These are phyloP conservation scores for Zopfochytrium polystomum DNA, from an alignment of 371 early-diverging fungal genomes.

Conservation along the genomic window DNA sequence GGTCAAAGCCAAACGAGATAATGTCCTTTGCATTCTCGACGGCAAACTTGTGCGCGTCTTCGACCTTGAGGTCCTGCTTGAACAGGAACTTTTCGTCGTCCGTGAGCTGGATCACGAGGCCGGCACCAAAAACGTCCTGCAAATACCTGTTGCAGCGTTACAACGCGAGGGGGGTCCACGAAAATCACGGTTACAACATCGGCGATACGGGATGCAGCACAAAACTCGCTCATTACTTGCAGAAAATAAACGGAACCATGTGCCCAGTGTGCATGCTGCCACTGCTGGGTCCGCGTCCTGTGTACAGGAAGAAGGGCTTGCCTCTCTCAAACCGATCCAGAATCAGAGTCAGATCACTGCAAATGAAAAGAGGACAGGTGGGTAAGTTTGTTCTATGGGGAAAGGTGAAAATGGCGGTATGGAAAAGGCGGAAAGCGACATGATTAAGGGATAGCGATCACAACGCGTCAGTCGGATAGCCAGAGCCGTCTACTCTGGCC, in stretches of 20 bases:
- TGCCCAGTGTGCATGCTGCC: slow-evolving; percentile 99
- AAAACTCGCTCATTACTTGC: slow-evolving; percentile 69
- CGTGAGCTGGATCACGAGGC: slow-evolving; percentile 98
- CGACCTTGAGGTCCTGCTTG: slow-evolving; percentile 86
- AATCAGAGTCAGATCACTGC: slow-evolving; percentile 85
- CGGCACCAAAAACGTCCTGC: slow-evolving; percentile 96
- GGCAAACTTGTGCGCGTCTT: slow-evolving; percentile 78
- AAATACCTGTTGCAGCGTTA: slow-evolving; percentile 64
- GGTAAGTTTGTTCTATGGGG: neutral
- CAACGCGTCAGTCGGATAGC: too few relatives aligned
- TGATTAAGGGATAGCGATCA: too few relatives aligned
- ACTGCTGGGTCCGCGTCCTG: slow-evolving; percentile 98
- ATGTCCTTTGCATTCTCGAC: slow-evolving; percentile 95
- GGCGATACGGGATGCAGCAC: neutral
- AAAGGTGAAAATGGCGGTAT: too few relatives aligned
- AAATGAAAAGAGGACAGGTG: neutral
- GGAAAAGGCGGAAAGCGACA: too few relatives aligned
- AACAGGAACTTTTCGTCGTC: slow-evolving; percentile 99
- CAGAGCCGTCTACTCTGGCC: too few relatives aligned
- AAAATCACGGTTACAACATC: neutral
- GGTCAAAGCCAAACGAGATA: slow-evolving; percentile 97
- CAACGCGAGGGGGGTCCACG: too few relatives aligned
- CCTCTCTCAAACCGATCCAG: slow-evolving; percentile 89
- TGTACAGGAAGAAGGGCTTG: slow-evolving; percentile 98
- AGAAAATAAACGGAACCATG: slow-evolving; percentile 97